These are phyloP conservation scores for Ceratocystis lukuohia DNA, from an alignment of 2,329 filamentous ascomycete genomes.

Conservation along the genomic window DNA sequence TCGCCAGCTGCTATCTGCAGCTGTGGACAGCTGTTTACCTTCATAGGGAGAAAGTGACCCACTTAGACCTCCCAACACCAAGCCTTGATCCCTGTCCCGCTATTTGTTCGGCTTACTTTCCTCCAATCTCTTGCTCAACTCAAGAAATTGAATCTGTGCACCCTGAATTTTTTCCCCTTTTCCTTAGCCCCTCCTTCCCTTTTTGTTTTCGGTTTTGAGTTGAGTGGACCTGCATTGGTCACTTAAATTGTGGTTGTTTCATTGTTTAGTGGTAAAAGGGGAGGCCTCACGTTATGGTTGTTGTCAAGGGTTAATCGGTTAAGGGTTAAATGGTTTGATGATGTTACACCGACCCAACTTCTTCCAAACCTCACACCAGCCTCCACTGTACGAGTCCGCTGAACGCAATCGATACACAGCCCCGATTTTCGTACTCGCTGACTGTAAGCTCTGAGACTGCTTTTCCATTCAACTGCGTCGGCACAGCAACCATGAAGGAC, in stretches of 20 bases:
- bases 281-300: background rate
- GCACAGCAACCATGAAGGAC: constrained; percentile 48
- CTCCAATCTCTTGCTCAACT: background rate
- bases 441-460: constrained; percentile 38
- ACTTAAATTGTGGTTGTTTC: background rate
- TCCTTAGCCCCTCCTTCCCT: background rate
- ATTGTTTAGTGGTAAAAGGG: background rate
- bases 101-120: background rate
- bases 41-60: background rate
- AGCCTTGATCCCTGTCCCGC: background rate
- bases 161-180: background rate
- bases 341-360: background rate
- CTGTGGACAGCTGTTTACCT: background rate
- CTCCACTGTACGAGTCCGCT: constrained; percentile 37
- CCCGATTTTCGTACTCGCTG: constrained; percentile 31
- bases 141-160: background rate
- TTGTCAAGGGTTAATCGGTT: background rate
- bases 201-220: background rate
- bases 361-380: constrained; percentile 28
- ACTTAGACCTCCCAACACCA: background rate
- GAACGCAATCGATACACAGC: constrained; percentile 22
- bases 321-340: background rate
- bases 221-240: constrained; percentile 7
- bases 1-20: background rate
- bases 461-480: constrained; percentile 37